Percentiles rank a stretch among this genome's conserved stretches.
Conservation (phyloP, 192 early-diverging fungal genomes). For the Backusella macrospora region DNA sequence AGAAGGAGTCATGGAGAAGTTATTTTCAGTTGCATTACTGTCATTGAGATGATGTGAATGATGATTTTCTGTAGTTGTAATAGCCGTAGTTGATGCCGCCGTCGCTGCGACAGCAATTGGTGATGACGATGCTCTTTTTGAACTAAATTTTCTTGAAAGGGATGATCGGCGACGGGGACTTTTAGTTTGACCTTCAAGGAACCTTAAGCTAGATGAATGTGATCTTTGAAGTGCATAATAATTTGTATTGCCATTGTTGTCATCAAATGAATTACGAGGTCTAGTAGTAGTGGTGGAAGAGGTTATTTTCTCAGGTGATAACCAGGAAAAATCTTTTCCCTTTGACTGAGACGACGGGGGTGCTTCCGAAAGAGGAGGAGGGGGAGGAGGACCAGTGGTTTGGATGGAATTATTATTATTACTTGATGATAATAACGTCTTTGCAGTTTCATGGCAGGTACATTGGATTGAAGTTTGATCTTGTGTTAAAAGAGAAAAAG, state of each 20-base stretch:
- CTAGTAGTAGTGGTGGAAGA: background rate
- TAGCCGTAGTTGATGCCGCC: background rate
- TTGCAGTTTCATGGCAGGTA: slow-evolving; percentile 21
- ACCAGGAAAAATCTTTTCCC: slow-evolving; percentile 7
- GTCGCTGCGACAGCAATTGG: background rate
- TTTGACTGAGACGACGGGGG: background rate
- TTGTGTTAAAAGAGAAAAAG: background rate
- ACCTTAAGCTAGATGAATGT: slow-evolving; percentile 5
- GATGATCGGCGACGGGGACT: slow-evolving; percentile 8
- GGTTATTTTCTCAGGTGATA: background rate
- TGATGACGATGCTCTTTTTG: background rate
- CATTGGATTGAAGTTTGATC: slow-evolving; percentile 14
- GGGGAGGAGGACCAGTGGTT: background rate
- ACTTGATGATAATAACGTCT: slow-evolving; percentile 5
- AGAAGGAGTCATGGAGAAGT: background rate
- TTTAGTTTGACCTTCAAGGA: slow-evolving; percentile 7
- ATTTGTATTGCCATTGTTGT: background rate
- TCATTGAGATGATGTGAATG: background rate
- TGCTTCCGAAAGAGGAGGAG: slow-evolving; percentile 9
- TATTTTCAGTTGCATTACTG: background rate
- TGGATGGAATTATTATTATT: background rate
- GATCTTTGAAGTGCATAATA: background rate
- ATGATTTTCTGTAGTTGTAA: background rate
- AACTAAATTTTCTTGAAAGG: background rate
- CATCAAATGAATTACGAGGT: slow-evolving; percentile 2